Conservation (phyloP, 1,284 basidiomycete species). For the Trichosporon inkin region DNA sequence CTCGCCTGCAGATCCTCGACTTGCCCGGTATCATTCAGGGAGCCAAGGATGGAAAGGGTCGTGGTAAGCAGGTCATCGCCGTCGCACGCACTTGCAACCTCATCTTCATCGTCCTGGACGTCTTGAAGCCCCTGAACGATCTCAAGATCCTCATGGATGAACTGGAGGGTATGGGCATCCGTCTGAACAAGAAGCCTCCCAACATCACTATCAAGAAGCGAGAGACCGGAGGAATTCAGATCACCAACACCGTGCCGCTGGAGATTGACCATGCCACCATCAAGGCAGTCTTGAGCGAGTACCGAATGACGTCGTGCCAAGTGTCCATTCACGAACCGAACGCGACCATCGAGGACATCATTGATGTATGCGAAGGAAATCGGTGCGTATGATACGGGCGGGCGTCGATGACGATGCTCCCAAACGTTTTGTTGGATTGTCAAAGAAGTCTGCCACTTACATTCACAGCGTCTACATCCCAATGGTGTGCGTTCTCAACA, state of each 20-base stretch:
- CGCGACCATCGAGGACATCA: slow-evolving; percentile 95
- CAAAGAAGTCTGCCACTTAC: neutral
- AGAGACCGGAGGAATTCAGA: slow-evolving; percentile 78
- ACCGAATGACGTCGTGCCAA: slow-evolving; percentile 81
- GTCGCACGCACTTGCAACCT: slow-evolving; percentile 97
- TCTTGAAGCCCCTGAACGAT: slow-evolving; percentile 93
- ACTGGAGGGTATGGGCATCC: slow-evolving; percentile 93
- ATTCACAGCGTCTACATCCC: slow-evolving; percentile 82
- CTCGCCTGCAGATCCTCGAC: slow-evolving; percentile 60
- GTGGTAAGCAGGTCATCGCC: slow-evolving; percentile 91
- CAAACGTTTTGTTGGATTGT: no score
- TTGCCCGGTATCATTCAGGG: slow-evolving; percentile 83
- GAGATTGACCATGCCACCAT: slow-evolving; percentile 95
- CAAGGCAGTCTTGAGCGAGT: slow-evolving; percentile 92
- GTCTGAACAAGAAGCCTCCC: slow-evolving; percentile 92
- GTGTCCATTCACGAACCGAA: slow-evolving; percentile 88
- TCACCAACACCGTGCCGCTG: slow-evolving; percentile 94
- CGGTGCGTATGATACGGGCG: slow-evolving; percentile 54
- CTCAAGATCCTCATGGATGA: slow-evolving; percentile 87
- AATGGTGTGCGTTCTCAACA: slow-evolving; percentile 68
- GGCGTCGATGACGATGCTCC: neutral
- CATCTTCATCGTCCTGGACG: slow-evolving; percentile 97
- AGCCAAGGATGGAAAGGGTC: slow-evolving; percentile 94
- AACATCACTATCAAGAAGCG: slow-evolving; percentile 83
- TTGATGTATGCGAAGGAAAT: slow-evolving; percentile 92